Evolutionary conservation across 2,329 filamentous ascomycete genomes (phyloP).

Genomic region (Cucurbitaria berberidis): DNA sequence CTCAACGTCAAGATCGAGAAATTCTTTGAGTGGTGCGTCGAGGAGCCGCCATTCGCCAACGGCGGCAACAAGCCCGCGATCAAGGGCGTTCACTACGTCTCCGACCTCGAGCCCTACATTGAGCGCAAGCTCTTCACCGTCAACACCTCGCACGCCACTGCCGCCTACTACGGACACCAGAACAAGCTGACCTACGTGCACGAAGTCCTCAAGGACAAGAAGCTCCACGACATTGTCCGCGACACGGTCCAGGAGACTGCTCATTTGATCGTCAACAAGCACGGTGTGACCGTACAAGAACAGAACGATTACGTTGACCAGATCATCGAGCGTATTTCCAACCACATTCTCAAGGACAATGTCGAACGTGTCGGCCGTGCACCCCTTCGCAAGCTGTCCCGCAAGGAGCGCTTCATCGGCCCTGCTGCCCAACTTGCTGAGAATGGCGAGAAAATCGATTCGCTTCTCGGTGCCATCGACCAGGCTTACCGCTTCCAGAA

Average conservation of each 20-base stretch:
- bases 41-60: slow-evolving; percentile 78
- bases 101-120: slow-evolving; percentile 90
- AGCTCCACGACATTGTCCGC: slow-evolving; percentile 80
- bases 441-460: slow-evolving; percentile 72
- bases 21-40: slow-evolving; percentile 99
- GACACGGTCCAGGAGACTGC: slow-evolving; percentile 85
- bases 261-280: slow-evolving; percentile 83
- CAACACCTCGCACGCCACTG: slow-evolving; percentile 96
- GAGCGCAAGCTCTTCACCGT: slow-evolving; percentile 99
- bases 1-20: slow-evolving; percentile 95
- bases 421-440: slow-evolving; percentile 90
- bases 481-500: slow-evolving; percentile 96
- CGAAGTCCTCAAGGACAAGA: slow-evolving; percentile 81
- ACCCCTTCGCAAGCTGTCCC: slow-evolving; percentile 88
- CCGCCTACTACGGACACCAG: slow-evolving; percentile 93
- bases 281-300: slow-evolving; percentile 74
- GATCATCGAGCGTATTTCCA: slow-evolving; percentile 91
- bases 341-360: slow-evolving; percentile 88
- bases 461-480: slow-evolving; percentile 82
- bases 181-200: slow-evolving; percentile 86
- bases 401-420: slow-evolving; percentile 95
- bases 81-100: slow-evolving; percentile 90
- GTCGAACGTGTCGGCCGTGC: slow-evolving; percentile 96
- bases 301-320: slow-evolving; percentile 88
- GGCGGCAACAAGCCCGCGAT: slow-evolving; percentile 74